Percentiles rank a stretch among this genome's conserved stretches.
phyloP scores from a whole-genome alignment of 2,329 filamentous ascomycete genomes.

The Colletotrichum sansevieriae region DNA sequence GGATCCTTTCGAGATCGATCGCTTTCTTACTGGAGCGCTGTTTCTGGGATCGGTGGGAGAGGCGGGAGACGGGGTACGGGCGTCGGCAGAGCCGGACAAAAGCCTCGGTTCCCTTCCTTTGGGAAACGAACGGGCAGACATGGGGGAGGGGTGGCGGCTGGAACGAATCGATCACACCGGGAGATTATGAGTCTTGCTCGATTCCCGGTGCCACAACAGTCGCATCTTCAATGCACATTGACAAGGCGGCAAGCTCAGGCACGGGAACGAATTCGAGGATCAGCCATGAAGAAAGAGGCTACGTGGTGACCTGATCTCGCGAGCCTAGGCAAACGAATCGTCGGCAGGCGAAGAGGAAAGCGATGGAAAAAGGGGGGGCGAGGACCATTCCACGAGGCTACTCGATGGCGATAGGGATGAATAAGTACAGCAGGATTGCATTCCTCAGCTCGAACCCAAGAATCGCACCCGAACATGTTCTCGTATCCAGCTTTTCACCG shows the following conservation, averaged over 20 bases:
- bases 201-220: not conserved
- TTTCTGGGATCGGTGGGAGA: not conserved
- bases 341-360: too few relatives aligned
- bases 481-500: too few relatives aligned
- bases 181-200: not conserved
- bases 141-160: not conserved
- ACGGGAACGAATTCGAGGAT: not conserved
- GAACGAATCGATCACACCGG: too few relatives aligned
- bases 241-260: not conserved
- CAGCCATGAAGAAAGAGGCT: constrained; percentile 16
- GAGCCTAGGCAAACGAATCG: too few relatives aligned
- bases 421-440: too few relatives aligned
- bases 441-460: too few relatives aligned
- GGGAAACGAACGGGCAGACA: not conserved
- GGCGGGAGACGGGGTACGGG: not conserved
- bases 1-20: constrained; percentile 13
- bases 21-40: not conserved
- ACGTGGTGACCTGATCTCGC: not conserved
- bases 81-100: not conserved
- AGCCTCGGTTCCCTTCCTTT: not conserved
- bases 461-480: too few relatives aligned
- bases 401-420: too few relatives aligned
- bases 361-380: too few relatives aligned
- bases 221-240: constrained; percentile 1
- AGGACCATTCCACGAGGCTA: too few relatives aligned